A percentile compares a stretch with the other conserved stretches of the same genome.
Conservation (phyloP, 148 eudicot species). For the Mesembryanthemum crystallinum region DNA sequence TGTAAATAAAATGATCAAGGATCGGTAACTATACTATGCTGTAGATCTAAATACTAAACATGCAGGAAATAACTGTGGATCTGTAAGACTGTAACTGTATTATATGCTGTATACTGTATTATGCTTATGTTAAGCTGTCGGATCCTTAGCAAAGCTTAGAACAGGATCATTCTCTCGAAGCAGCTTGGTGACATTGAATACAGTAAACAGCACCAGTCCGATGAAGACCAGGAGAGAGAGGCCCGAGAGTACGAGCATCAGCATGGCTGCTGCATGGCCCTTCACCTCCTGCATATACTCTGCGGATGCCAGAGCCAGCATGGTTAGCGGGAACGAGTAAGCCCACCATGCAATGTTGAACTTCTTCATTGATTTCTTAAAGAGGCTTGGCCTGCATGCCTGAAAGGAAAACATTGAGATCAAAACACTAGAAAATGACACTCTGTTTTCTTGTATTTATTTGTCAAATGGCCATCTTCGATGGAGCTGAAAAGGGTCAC, state of each 20-base stretch:
- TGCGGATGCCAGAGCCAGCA: conserved; percentile 42
- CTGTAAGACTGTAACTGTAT: no score
- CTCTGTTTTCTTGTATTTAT: no score
- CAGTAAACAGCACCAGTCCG: conserved; percentile 43
- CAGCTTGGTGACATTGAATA: conserved; percentile 40
- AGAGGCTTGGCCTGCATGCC: conserved; percentile 27
- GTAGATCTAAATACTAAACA: not conserved
- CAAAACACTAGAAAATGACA: no score
- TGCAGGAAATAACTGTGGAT: not conserved
- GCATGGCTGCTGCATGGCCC: conserved; percentile 23
- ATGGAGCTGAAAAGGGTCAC: no score
- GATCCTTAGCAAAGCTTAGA: conserved; percentile 34
- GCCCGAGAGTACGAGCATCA: conserved; percentile 42
- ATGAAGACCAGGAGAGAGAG: conserved; percentile 58
- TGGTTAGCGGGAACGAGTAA: conserved; percentile 31
- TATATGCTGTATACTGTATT: no score
- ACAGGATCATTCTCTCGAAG: conserved; percentile 42
- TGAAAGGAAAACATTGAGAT: no score
- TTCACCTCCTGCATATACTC: conserved; percentile 45
- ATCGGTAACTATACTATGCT: not conserved
- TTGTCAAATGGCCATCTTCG: no score
- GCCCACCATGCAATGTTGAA: conserved; percentile 41
- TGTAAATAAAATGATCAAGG: not conserved
- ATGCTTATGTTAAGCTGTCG: conserved; percentile 16
- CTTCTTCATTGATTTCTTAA: conserved; percentile 32